Evolutionary conservation across 2,329 filamentous ascomycete species (phyloP), one percentile per base, ranked within the genome.

Genomic region (Orbilia ellipsospora): DNA sequence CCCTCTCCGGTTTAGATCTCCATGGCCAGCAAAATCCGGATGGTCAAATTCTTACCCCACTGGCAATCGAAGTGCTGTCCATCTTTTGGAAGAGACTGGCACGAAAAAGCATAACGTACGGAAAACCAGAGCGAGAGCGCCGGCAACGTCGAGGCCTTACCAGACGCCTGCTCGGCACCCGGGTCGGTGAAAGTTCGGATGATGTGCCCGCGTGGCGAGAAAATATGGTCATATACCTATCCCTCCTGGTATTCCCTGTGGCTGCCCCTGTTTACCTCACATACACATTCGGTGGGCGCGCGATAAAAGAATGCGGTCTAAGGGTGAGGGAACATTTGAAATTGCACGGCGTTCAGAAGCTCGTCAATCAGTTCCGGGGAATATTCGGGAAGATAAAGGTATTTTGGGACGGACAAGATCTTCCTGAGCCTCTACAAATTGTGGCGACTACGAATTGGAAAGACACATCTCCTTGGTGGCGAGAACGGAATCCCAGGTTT

Each of bases 71-170:
- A 13, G 52, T 69, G 7, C 15, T 69, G 26, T 18, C 48, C 8
- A 69, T 62, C 23, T 69, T 69, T 18, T 69, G 66, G 66, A 63
- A 57, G 20, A 56, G 44, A 57, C 36, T 66, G 16, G 62, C 62
- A 36, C 42, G 54, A 18, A 23, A 50, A 48, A 51, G 20, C 15
- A 48, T 66, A 15, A 40, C 26, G 1, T 48, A 15, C 36, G n/a
- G 28, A n/a, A 5, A 7, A 13, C 20, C 20, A n/a, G 18, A 52
- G 20, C 10, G 20, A 52, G 18, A 52, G 20, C 10, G 20, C 15
- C 16, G 20, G 7, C 50, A n/a, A 52, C 16, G 20, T 13, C 50
- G 50, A 20, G 50, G 50, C 13, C n/a, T 52, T 23, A 52, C 50
- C 18, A 18, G 16, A 26, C 16, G 50, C 4, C 18, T 52, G 10